Base-by-base conservation (phyloP, 1,139 yeast species). In the Geotrichum reessii region DNA sequence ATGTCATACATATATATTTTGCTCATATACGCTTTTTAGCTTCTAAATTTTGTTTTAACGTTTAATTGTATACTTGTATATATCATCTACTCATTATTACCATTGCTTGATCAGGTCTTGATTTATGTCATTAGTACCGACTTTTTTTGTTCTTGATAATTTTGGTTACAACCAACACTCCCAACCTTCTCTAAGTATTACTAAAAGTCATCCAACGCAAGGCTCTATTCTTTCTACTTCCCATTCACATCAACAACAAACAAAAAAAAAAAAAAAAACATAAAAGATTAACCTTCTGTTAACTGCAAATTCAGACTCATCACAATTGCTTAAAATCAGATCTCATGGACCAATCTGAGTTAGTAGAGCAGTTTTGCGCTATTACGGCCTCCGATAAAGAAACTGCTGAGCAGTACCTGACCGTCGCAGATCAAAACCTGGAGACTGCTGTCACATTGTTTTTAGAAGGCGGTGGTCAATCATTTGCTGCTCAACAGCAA, bases 371-470 rank as follows among this genome's bases (percentile, higher is more conserved):
- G 37, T 93, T 93, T 72, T 78, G 92, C 70, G 93, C 95, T 42
- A 86, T 95, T 58, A 91, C 99, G 0, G 90, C 90, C 21, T 82
- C 83, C 2, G 95, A 88, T 68, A 79, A 82, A 1, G 79, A 79
- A 1, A 76, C 82, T 33, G 99, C 99, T 1, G 77, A 78, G 62
- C 91, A 86, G 67, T 95, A 86, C 69, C 74, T 95, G 52, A 92
- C 86, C 33, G 84, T 92, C 74, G 81, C 95, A 9, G 92, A 85
- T 56, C 85, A 85, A 59, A 84, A 90, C 69, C 71, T 93, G 52
- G 97, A 92, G 62, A 81, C 84, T 31, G 99, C 99, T 0, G 89
- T 95, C 7, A 83, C 92, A 11, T 75, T 95, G 54, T 95, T 76
- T 73, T 85, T 88, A 76, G 99, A 95, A 69, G 81, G 83, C 58